Evolutionary conservation across 179 eudicot species (phyloP), one percentile per base, ranked within the genome.

Genomic region (Sideroxylon spinosum): DNA sequence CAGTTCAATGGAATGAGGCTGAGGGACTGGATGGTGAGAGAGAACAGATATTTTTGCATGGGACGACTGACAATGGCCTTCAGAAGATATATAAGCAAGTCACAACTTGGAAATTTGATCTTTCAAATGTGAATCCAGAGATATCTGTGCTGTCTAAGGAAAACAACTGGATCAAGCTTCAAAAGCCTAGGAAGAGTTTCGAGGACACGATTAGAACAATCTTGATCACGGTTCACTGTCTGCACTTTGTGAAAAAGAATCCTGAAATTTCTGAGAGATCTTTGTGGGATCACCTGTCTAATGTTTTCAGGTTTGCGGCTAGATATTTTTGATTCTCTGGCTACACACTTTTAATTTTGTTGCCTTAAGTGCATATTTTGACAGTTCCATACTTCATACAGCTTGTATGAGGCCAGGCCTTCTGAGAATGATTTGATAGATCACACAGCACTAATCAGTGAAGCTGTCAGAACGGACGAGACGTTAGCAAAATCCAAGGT

Each of bases 91-190:
- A 78, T 55, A 88, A 87, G 84, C 90, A 85, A 72, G 97, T 93
- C 52, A 78, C 44, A 63, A 92, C 97, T 9, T 95, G 99, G 99
- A 95, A 80, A 79, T 91, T 90, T 76, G 95, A 95, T 82, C 75
- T 90, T 63, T 85, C 92, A 3, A 75, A 79, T 23, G 59, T 22
- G 28, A 85, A 79, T 74, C 93, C 97, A 1, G 93, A 88, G 83
- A 84, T 92, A 71, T 89, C 87, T 7, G 92, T 94, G 71, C 86
- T 92, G 46, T 82, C 88, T 0, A 86, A 79, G 78, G 89, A 87
- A n/a, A 87, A 88, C 26, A 64, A 83, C 46, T 94, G 98, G 97
- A 87, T 92, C 71, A 88, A 84, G 79, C 91, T 94, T 79, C 83
- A 85, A 71, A 92, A 90, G 68, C 91, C 98, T 48, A 87, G 90